A percentile compares a stretch with the other conserved stretches of the same genome.
Conservation (phyloP, 2,329 filamentous ascomycete species). For the Ophiocordyceps camponoti-leonardi region DNA sequence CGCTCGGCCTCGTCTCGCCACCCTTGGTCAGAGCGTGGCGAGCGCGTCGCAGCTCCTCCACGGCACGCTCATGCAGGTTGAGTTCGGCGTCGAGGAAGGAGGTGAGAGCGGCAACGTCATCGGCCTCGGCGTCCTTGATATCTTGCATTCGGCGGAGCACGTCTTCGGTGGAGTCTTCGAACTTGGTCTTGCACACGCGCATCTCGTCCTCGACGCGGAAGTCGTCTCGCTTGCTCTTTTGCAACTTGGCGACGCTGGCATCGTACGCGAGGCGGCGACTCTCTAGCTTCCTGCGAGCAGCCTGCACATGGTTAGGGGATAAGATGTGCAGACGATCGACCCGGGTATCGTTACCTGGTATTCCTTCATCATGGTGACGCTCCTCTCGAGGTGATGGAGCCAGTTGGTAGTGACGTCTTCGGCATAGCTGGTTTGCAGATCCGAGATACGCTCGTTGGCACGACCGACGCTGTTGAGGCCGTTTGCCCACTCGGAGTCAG, state of each 20-base stretch:
- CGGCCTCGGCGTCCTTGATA: slow-evolving; percentile 79
- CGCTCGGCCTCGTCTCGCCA: slow-evolving; percentile 3
- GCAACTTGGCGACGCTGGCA: slow-evolving; percentile 73
- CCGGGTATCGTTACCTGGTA: slow-evolving; percentile 52
- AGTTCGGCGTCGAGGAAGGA: slow-evolving; percentile 78
- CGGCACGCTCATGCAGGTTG: slow-evolving; percentile 78
- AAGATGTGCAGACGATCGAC: too few relatives aligned
- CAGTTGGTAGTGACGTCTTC: slow-evolving; percentile 63
- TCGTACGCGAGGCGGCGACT: slow-evolving; percentile 79
- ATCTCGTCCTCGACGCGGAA: slow-evolving; percentile 88
- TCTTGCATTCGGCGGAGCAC: slow-evolving; percentile 88
- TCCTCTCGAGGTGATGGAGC: slow-evolving; percentile 84
- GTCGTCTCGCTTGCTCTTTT: slow-evolving; percentile 87
- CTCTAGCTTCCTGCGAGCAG: slow-evolving; percentile 86
- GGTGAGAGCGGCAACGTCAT: slow-evolving; percentile 64
- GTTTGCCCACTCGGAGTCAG: slow-evolving; percentile 79
- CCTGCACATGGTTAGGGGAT: slow-evolving; percentile 14
- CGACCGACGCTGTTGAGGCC: slow-evolving; percentile 65
- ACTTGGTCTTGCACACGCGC: slow-evolving; percentile 81
- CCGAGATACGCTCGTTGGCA: slow-evolving; percentile 73
- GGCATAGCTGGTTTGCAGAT: slow-evolving; percentile 71
- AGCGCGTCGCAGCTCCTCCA: slow-evolving; percentile 55
- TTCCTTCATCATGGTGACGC: slow-evolving; percentile 88
- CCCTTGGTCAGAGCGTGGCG: slow-evolving; percentile 25
- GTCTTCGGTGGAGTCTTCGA: slow-evolving; percentile 88